Evolutionary conservation across 305 asterid genomes (phyloP).

Genomic region (Euphrasia arctica): DNA sequence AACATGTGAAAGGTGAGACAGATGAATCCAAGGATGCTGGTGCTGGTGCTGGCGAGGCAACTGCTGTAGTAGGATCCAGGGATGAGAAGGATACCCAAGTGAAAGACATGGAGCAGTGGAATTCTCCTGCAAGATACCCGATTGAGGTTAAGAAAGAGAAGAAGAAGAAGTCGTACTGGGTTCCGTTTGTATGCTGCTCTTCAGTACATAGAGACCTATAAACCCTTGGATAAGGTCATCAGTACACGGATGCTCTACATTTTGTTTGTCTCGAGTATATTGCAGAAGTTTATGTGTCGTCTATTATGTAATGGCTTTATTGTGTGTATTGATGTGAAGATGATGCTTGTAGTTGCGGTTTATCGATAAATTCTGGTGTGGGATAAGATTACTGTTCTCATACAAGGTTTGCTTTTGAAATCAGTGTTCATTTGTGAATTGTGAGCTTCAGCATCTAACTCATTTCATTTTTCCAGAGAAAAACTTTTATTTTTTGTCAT

Average conservation of each 20-base stretch:
- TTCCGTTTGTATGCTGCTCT: slow-evolving; percentile 88
- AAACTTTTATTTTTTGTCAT: no score
- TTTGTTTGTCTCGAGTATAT: slow-evolving; percentile 26
- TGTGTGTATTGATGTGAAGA: slow-evolving; percentile 19
- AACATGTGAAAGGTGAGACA: slow-evolving; percentile 44
- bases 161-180: slow-evolving; percentile 76
- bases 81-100: slow-evolving; percentile 28
- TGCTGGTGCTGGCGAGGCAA: slow-evolving; percentile 16
- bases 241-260: slow-evolving; percentile 1
- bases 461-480: no score
- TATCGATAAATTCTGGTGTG: neutral
- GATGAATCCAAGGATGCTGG: slow-evolving; percentile 35
- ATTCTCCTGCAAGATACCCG: slow-evolving; percentile 86
- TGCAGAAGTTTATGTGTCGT: no score
- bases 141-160: slow-evolving; percentile 73
- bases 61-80: slow-evolving; percentile 33
- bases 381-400: neutral
- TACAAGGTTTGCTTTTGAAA: neutral
- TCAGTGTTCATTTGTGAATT: neutral
- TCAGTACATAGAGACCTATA: slow-evolving; percentile 59
- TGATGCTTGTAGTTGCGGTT: neutral
- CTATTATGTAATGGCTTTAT: slow-evolving; percentile 17
- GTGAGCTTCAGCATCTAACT: neutral
- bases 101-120: slow-evolving; percentile 72
- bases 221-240: slow-evolving; percentile 3